Evolutionary conservation across 2,329 filamentous ascomycete species (phyloP).

Genomic region (Trichoderma citrinoviride): DNA sequence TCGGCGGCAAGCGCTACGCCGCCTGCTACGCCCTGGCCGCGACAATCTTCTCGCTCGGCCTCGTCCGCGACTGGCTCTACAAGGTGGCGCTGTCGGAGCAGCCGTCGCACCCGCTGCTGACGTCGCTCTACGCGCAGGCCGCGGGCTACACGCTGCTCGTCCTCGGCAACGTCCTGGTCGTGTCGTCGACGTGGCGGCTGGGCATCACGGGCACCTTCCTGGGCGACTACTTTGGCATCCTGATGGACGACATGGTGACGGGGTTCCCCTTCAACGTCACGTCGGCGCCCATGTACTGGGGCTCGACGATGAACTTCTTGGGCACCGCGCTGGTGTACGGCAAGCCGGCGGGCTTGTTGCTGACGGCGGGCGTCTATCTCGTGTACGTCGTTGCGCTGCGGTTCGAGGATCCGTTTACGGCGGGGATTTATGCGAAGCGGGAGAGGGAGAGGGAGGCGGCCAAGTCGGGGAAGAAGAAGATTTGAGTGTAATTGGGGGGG

Average conservation of each 20-base stretch:
- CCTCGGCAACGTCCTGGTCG: constrained; percentile 76
- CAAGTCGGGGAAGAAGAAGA: constrained; percentile 51
- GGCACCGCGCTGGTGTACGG: constrained; percentile 81
- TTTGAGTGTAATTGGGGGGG: constrained; percentile 35
- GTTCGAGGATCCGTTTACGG: constrained; percentile 94
- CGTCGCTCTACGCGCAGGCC: constrained; percentile 56
- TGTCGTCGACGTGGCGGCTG: constrained; percentile 86
- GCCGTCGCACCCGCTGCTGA: constrained; percentile 72
- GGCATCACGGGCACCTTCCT: constrained; percentile 95
- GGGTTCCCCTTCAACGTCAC: constrained; percentile 95
- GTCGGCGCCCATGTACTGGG: constrained; percentile 93
- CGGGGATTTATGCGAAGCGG: constrained; percentile 86
- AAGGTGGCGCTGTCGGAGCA: constrained; percentile 74
- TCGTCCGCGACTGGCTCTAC: constrained; percentile 85
- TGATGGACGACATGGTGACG: constrained; percentile 93
- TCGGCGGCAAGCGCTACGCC: constrained; percentile 70
- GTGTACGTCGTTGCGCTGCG: constrained; percentile 78
- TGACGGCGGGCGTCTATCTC: constrained; percentile 71
- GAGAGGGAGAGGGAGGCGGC: constrained; percentile 55
- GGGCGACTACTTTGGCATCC: constrained; percentile 97
- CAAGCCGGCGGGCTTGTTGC: constrained; percentile 78
- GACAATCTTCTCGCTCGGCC: constrained; percentile 87
- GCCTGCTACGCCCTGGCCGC: constrained; percentile 89
- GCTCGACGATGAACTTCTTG: constrained; percentile 87
- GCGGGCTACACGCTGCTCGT: constrained; percentile 70